Evolutionary conservation across 805 yeast species (phyloP), one percentile per base, ranked within the genome.

Genomic region (Candida sakaeoensis): DNA sequence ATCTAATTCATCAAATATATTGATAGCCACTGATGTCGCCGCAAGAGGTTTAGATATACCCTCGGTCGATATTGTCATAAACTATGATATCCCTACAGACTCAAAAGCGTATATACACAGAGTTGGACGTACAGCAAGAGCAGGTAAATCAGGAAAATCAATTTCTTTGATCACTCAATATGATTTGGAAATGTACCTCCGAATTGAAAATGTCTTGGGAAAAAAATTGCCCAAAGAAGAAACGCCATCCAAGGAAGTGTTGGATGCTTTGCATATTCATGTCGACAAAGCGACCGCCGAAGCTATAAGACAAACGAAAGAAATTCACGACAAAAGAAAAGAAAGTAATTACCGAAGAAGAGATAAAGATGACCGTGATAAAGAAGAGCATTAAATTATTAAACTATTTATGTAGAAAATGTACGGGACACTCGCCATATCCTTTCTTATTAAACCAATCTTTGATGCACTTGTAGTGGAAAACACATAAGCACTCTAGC

Each of bases 51-150:
- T 85, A 53, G 95, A 85, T 73, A 85, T 85, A 40, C 91, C 95
- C 9, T 68, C 79, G 16, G 93, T 85, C 36, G 91, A 83, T 55
- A 63, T 83, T 43, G 93, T 85, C 27, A 68, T 85, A 33, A 85
- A 85, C 57, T 85, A 80, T 51, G 93, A 85, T 57, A 79, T 85
- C 39, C 93, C 95, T 19, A 81, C 87, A 16, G 93, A 85, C 55
- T 85, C 91, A 4, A 86, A 85, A 58, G 86, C 89, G 8, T 85
- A 82, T 53, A 81, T 85, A 49, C 95, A 85, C 59, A 71, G 95
- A 63, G 96, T 90, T 24, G 97, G 97, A 42, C 82, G 97, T 70
- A 89, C 96, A 24, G 96, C 97, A 2, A 82, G 96, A 61, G 95
- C 95, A 1, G 95, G 96, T 14, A 75, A 89, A 51, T 79, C 91